Evolutionary conservation across 805 yeast genomes (phyloP), one percentile per base, ranked within the genome.

Genomic region (Nakazawaea anatomiae): DNA sequence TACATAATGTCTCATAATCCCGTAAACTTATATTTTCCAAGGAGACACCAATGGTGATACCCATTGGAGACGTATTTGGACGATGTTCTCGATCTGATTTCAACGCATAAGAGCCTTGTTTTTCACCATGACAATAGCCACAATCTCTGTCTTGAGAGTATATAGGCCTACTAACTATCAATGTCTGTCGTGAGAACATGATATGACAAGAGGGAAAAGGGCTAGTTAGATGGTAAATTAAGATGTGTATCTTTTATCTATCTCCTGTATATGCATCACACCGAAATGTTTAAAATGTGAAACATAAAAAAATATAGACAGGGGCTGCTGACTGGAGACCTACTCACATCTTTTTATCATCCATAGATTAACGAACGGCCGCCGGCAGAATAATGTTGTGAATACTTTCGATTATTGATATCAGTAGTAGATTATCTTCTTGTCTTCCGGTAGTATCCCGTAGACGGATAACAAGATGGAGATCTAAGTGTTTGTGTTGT

Each of bases 91-190:
- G 29, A 52, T 39, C 69, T 10, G 77, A 67, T 14, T 63, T 61
- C 34, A 75, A 56, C 6, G 80, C 66, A 54, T 65, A 71, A 29
- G 69, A 67, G 36, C 67, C 68, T 18, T 61, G 66, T 53, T 77
- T 73, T 3, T 60, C 52, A n/a, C 79, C 77, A 34, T 74, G 70
- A 59, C 96, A 88, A 62, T 89, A 88, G 0, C 96, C 96, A 65
- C 96, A 88, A 11, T 75, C 70, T 1, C 60, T 55, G 25, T 73
- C 74, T 1, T 64, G 59, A 30, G 76, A 60, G 62, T 76, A 76
- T 50, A 74, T 54, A 1, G 84, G 82, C 31, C 67, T 58, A 4
- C 79, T 63, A 5, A 77, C 55, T 4, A 77, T 65, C 55, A 76
- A 48, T 38, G 66, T 57, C 31, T 58, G 60, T 4, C 54, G 41